Evolutionary conservation across 179 eudicot genomes (phyloP).

Genomic region (Monotropa hypopitys): DNA sequence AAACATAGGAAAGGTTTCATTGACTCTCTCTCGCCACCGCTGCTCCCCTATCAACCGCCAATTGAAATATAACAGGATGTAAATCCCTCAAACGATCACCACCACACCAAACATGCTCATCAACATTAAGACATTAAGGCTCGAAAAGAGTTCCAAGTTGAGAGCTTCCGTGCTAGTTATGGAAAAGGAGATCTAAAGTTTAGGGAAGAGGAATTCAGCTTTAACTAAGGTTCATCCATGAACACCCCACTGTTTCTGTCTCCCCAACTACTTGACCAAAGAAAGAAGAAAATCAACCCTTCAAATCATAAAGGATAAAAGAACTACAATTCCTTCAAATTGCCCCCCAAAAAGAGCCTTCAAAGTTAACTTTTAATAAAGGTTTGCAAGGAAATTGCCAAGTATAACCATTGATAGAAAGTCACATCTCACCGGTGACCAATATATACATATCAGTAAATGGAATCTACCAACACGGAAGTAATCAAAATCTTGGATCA

Average conservation of each 20-base stretch:
- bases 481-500: background rate
- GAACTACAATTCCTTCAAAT: background rate
- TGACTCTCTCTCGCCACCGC: too few species aligned
- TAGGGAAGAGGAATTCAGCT: background rate
- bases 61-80: too few species aligned
- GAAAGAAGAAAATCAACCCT: background rate
- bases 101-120: too few species aligned
- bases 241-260: background rate
- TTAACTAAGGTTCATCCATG: background rate
- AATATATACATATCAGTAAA: background rate
- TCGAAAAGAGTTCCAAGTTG: background rate
- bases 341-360: background rate
- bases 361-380: background rate
- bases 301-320: background rate
- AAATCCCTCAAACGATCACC: too few species aligned
- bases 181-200: background rate
- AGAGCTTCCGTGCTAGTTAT: background rate
- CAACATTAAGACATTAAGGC: background rate
- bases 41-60: too few species aligned
- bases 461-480: background rate
- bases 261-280: background rate
- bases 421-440: background rate
- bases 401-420: background rate
- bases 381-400: background rate
- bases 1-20: too few species aligned